Conservation (phyloP, 345 rosid genomes). For the Camelina sativa region DNA sequence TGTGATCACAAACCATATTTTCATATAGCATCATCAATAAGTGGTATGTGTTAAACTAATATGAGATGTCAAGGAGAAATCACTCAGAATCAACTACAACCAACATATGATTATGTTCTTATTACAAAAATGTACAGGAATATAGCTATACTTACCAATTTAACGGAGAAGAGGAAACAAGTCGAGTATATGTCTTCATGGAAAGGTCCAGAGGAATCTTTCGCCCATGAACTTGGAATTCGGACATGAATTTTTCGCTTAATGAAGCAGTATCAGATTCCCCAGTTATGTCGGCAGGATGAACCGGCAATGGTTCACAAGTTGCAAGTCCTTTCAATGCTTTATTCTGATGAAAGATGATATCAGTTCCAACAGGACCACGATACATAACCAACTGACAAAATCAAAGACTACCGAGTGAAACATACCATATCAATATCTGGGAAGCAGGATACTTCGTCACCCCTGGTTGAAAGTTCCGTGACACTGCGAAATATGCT, state of each 20-base stretch:
- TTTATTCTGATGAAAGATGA: slow-evolving; percentile 60
- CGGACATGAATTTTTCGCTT: slow-evolving; percentile 53
- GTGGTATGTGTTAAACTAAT: slow-evolving; percentile 8
- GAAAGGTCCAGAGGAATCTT: slow-evolving; percentile 87
- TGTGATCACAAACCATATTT: slow-evolving; percentile 5
- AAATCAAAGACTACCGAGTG: slow-evolving; percentile 27
- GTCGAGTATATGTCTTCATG: slow-evolving; percentile 71
- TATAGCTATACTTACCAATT: slow-evolving; percentile 61
- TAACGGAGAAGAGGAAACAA: slow-evolving; percentile 64
- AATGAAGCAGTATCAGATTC: slow-evolving; percentile 48
- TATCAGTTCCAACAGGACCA: slow-evolving; percentile 22
- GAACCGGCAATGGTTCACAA: slow-evolving; percentile 47
- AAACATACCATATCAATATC: slow-evolving; percentile 79
- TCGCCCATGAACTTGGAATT: slow-evolving; percentile 58
- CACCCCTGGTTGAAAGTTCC: slow-evolving; percentile 75
- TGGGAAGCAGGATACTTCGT: slow-evolving; percentile 51
- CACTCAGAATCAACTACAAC: slow-evolving; percentile 23
- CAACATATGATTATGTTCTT: not conserved
- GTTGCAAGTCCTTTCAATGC: slow-evolving; percentile 85
- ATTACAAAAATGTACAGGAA: not conserved
- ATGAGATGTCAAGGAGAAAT: slow-evolving; percentile 22
- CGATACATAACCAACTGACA: slow-evolving; percentile 8
- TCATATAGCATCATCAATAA: slow-evolving; percentile 4
- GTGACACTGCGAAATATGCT: slow-evolving; percentile 77
- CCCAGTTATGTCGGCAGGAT: slow-evolving; percentile 48